Percentiles rank a stretch among this genome's conserved stretches.
phyloP scores from a whole-genome alignment of 2,329 filamentous ascomycete genomes.

The Paraconiothyrium brasiliense region DNA sequence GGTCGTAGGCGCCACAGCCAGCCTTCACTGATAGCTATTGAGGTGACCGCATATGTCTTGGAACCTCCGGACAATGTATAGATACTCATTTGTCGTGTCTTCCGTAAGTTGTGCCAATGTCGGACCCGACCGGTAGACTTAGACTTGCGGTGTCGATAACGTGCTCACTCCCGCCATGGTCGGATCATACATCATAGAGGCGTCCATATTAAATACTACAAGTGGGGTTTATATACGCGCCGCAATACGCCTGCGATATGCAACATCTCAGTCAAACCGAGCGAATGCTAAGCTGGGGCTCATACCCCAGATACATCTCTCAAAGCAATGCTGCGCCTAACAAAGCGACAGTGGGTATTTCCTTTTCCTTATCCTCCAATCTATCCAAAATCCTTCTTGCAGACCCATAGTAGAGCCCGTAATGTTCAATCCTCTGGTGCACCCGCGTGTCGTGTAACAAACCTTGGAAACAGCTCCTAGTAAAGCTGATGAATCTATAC shows the following conservation, averaged over 20 bases:
- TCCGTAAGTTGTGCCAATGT: too few relatives aligned
- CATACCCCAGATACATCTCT: neutral
- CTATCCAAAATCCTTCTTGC: neutral
- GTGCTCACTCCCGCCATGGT: too few relatives aligned
- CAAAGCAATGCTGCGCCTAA: neutral
- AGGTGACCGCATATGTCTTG: too few relatives aligned
- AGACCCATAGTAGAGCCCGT: neutral
- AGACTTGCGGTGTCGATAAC: too few relatives aligned
- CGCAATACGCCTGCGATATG: neutral
- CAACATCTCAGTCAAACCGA: neutral
- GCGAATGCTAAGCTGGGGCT: neutral
- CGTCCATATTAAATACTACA: constrained; percentile 7
- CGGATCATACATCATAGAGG: too few relatives aligned
- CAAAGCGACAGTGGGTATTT: constrained; percentile 13
- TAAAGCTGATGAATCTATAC: neutral
- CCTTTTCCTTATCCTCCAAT: constrained; percentile 4
- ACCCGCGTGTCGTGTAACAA: neutral
- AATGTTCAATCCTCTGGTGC: neutral
- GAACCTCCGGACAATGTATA: too few relatives aligned
- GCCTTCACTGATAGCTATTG: too few relatives aligned
- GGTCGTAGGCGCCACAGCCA: too few relatives aligned
- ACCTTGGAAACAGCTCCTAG: neutral
- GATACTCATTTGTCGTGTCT: too few relatives aligned
- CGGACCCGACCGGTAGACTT: too few relatives aligned
- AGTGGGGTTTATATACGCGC: neutral